A percentile compares a stretch with the other conserved stretches of the same genome.
These are phyloP conservation scores for Penicillium sp. DNA, from an alignment of 2,329 filamentous ascomycete genomes.

Conservation along the genomic window DNA sequence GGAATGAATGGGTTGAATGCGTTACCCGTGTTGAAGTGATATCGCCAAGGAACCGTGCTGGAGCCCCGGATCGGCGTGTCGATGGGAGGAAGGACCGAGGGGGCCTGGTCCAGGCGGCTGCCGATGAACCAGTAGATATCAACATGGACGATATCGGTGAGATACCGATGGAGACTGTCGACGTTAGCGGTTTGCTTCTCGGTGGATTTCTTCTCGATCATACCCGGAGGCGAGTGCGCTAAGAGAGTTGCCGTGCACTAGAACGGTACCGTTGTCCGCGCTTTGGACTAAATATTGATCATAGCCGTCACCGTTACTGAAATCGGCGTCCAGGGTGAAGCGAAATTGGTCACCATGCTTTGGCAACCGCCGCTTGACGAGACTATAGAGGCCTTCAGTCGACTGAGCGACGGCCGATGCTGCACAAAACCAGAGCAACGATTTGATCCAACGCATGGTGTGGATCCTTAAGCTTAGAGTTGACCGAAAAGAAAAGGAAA, in stretches of 20 bases:
- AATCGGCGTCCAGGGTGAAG: slow-evolving; percentile 17
- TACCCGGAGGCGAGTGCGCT: slow-evolving; percentile 38
- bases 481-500: background rate
- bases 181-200: background rate
- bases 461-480: background rate
- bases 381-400: slow-evolving; percentile 23
- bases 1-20: too few relatives aligned
- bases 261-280: slow-evolving; percentile 26
- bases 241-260: slow-evolving; percentile 34
- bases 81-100: slow-evolving; percentile 29
- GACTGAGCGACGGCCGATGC: slow-evolving; percentile 11
- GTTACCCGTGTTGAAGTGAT: slow-evolving; percentile 52
- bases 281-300: slow-evolving; percentile 24
- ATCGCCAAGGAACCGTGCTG: slow-evolving; percentile 48
- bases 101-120: slow-evolving; percentile 38
- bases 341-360: slow-evolving; percentile 21
- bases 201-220: background rate
- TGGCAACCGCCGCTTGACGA: slow-evolving; percentile 26
- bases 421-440: slow-evolving; percentile 9
- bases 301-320: slow-evolving; percentile 6
- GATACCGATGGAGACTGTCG: slow-evolving; percentile 41
- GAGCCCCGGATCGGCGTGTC: slow-evolving; percentile 38
- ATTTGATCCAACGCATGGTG: slow-evolving; percentile 11
- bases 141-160: slow-evolving; percentile 43
- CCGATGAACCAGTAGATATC: slow-evolving; percentile 52